Conservation (phyloP, 2,329 filamentous ascomycete species). For the Fusarium algeriense region DNA sequence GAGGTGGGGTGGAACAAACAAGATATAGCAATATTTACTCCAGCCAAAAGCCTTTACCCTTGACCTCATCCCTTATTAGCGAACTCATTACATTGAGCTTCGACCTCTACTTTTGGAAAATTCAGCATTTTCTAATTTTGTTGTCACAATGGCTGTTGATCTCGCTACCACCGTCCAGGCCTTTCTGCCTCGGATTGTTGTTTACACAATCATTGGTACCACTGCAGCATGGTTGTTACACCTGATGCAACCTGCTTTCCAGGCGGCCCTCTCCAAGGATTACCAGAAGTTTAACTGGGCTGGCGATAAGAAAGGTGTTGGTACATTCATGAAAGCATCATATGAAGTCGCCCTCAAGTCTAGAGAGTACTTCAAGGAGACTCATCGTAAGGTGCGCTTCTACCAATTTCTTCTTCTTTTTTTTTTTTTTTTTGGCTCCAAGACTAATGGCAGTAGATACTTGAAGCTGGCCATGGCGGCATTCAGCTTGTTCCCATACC, state of each 20-base stretch:
- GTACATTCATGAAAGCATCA: conserved; percentile 16
- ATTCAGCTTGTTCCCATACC: conserved; percentile 30
- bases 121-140: background rate
- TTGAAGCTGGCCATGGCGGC: conserved; percentile 16
- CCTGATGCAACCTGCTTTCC: conserved; percentile 19
- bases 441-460: background rate
- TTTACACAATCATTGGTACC: conserved; percentile 16
- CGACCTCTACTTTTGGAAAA: background rate
- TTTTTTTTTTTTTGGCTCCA: rapidly evolving
- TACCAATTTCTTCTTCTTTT: too few species aligned
- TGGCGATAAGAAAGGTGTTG: conserved; percentile 22
- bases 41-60: background rate
- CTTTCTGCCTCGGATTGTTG: conserved; percentile 12
- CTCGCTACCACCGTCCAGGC: background rate
- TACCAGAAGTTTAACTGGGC: conserved; percentile 25
- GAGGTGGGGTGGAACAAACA: background rate
- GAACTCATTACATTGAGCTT: background rate
- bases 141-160: conserved; percentile 2
- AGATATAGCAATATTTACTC: background rate
- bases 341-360: conserved; percentile 24
- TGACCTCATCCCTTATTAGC: background rate
- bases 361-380: conserved; percentile 17
- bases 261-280: conserved; percentile 16
- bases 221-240: conserved; percentile 23
- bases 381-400: conserved; percentile 3